Evolutionary conservation across 331 rosid genomes (phyloP), one percentile per base, ranked within the genome.

Genomic region (Acacia concinna): DNA sequence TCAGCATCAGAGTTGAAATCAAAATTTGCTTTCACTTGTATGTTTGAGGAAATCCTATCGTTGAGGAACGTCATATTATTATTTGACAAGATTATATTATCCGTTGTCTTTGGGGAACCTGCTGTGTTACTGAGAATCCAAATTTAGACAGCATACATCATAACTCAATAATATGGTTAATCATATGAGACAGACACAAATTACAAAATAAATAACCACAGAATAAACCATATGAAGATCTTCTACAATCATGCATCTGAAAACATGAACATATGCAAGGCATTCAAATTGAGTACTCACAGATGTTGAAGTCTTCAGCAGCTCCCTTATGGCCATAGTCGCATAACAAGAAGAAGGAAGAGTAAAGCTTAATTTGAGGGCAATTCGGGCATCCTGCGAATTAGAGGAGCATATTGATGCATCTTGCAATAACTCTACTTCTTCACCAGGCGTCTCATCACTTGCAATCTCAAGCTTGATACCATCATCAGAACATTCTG

Each of bases 301-400:
- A 75, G 99, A 96, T 79, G 99, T 93, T 62, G 98, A 93, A 31
- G 97, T 90, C 91, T 96, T 96, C 77, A 96, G 87, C 81, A 96
- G 91, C 91, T 96, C 98, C 85, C 98, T 88, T 89, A 93, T 89
- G 68, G 98, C 98, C 97, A 93, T 91, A 21, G 99, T 96, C 49
- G 99, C 99, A 78, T 96, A 96, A 84, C 97, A 91, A 8, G 99
- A 96, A 63, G 99, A 52, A 25, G 99, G 97, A 73, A 96, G 97
- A 57, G 93, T 96, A 67, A 96, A 90, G 84, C 88, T 89, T 81
- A 96, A 77, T 86, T 93, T 91, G 68, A 96, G 92, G 83, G 98
- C 99, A 75, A 57, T 78, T 32, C 91, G 97, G 47, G 93, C 68
- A 68, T 87, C 90, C 82, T 87, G 91, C 51, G 87, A 80, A 79